phyloP scores from a whole-genome alignment of 148 eudicot species.

The Arctostaphylos glauca region DNA sequence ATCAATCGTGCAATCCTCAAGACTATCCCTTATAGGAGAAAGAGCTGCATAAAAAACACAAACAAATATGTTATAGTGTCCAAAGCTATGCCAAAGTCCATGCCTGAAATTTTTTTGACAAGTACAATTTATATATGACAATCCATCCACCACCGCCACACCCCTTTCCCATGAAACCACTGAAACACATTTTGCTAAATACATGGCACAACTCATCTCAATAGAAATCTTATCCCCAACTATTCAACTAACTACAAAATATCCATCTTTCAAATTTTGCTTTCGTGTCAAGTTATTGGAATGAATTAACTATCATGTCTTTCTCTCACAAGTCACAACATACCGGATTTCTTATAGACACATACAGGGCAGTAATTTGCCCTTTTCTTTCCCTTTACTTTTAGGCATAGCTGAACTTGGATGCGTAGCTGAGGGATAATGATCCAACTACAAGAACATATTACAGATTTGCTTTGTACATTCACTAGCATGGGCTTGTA shows the following conservation, averaged over 20 bases:
- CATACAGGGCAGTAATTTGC: not conserved
- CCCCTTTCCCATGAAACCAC: not conserved
- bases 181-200: not conserved
- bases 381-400: not conserved
- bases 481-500: not conserved
- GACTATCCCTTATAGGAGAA: conserved; percentile 61
- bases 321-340: not conserved
- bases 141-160: not conserved
- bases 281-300: not conserved
- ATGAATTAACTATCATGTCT: not conserved
- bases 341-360: not conserved
- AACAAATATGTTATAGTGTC: not conserved
- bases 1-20: conserved; percentile 54
- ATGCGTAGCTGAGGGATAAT: not conserved
- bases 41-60: conserved; percentile 34
- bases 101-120: not conserved
- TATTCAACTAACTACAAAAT: not conserved
- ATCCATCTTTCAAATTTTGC: not conserved
- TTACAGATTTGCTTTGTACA: not conserved
- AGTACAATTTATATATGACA: not conserved
- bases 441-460: not conserved
- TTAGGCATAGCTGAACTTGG: not conserved
- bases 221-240: not conserved
- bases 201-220: not conserved
- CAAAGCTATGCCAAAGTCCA: not conserved